Evolutionary conservation across 805 yeast species (phyloP).

Genomic region (Ogataea wickerhamii): DNA sequence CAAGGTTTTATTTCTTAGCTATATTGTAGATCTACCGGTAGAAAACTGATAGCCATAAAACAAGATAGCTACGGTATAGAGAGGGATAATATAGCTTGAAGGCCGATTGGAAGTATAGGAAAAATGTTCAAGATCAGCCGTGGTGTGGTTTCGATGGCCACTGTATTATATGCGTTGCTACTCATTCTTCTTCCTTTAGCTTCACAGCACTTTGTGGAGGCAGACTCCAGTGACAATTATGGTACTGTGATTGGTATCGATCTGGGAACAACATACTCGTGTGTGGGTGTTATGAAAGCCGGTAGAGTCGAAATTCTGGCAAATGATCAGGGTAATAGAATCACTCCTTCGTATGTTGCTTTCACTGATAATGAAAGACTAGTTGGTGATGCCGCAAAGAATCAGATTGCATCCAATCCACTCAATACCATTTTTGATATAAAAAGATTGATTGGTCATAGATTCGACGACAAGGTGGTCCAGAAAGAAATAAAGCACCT

Average conservation of each 20-base stretch:
- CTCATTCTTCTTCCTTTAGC: constrained; percentile 29
- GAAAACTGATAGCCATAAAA: neutral
- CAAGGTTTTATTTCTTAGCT: too few species aligned
- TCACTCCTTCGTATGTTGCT: constrained; percentile 95
- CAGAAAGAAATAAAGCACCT: constrained; percentile 78
- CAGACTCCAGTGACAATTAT: constrained; percentile 29
- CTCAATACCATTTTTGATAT: constrained; percentile 91
- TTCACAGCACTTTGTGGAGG: constrained; percentile 24
- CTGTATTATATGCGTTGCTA: constrained; percentile 28
- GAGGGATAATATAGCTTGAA: too few species aligned
- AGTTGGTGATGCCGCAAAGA: constrained; percentile 97
- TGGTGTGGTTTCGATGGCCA: constrained; percentile 24
- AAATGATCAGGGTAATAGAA: constrained; percentile 98
- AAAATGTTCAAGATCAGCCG: constrained; percentile 26
- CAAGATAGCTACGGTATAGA: too few species aligned
- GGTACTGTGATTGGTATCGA: constrained; percentile 79
- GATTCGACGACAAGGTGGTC: constrained; percentile 76
- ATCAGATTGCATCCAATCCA: constrained; percentile 98
- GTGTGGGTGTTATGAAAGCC: constrained; percentile 72
- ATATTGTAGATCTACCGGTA: neutral
- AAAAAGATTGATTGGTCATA: constrained; percentile 88
- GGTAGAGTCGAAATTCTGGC: constrained; percentile 88
- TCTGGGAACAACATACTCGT: constrained; percentile 96
- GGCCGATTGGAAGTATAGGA: neutral
- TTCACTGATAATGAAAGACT: constrained; percentile 94